A percentile compares a stretch with the other conserved stretches of the same genome.
Conservation (phyloP, 345 rosid species). For the Anastatica hierochuntica region DNA sequence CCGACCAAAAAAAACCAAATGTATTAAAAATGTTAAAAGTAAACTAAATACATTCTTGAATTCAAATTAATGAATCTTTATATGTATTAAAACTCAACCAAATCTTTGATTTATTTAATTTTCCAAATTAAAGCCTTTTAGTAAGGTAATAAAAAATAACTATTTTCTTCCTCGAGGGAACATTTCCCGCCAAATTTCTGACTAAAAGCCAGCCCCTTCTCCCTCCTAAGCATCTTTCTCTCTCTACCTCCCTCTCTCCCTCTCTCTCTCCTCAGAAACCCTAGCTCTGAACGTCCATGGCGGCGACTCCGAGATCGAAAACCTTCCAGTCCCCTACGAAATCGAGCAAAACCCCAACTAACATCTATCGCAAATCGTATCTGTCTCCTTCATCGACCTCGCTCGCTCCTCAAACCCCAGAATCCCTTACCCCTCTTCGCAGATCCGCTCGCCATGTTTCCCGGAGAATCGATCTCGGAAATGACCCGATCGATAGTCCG, state of each 20-base stretch:
- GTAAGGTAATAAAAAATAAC: background rate
- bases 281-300: conserved; percentile 34
- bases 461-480: conserved; percentile 14
- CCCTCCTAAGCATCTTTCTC: conserved; percentile 6
- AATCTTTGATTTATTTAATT: background rate
- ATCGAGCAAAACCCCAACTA: conserved; percentile 13
- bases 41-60: background rate
- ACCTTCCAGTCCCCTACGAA: conserved; percentile 27
- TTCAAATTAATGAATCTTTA: background rate
- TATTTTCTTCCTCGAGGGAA: conserved; percentile 35
- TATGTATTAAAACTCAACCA: background rate
- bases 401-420: conserved; percentile 45
- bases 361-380: conserved; percentile 14
- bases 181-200: conserved; percentile 48
- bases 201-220: conserved; percentile 18
- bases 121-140: background rate
- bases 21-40: too few species aligned
- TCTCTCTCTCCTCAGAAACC: conserved; percentile 9
- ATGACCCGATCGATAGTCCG: conserved; percentile 1
- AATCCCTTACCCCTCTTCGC: conserved; percentile 34
- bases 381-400: conserved; percentile 21
- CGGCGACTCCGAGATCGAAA: conserved; percentile 33
- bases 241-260: conserved; percentile 13
- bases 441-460: conserved; percentile 38
- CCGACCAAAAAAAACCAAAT: background rate